Percentiles rank a stretch among this genome's conserved stretches.
These are phyloP conservation scores for Penicillium silybi DNA, from an alignment of 495 filamentous ascomycete genomes.

Conservation along the genomic window DNA sequence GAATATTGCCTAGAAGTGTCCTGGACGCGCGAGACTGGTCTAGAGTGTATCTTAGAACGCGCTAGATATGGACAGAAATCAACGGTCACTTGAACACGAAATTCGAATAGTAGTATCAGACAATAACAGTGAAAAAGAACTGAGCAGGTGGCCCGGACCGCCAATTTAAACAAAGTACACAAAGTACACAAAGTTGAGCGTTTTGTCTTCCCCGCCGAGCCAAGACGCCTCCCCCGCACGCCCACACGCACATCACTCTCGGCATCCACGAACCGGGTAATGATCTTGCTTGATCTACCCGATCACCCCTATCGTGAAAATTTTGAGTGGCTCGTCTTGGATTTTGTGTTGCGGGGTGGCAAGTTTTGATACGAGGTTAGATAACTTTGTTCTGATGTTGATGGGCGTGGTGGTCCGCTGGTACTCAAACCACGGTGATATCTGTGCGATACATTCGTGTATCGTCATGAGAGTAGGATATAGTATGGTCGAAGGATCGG, in stretches of 20 bases:
- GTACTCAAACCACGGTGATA: neutral
- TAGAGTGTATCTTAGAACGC: neutral
- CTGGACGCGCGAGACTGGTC: neutral
- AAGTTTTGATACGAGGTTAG: slow-evolving; percentile 8
- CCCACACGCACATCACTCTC: slow-evolving; percentile 7
- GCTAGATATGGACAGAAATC: neutral
- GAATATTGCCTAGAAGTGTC: neutral
- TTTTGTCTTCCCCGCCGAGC: slow-evolving; percentile 9
- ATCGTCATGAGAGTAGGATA: neutral
- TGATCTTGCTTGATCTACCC: slow-evolving; percentile 16
- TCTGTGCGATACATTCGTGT: neutral
- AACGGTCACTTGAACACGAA: neutral
- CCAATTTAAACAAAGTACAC: neutral
- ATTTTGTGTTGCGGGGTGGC: neutral
- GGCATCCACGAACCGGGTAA: slow-evolving; percentile 16
- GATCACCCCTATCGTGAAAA: neutral
- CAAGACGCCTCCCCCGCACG: slow-evolving; percentile 19
- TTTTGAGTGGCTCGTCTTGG: slow-evolving; percentile 6
- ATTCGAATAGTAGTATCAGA: neutral
- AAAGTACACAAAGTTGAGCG: neutral
- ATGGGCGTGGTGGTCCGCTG: neutral
- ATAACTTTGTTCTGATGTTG: slow-evolving; percentile 8
- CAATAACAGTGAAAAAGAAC: neutral
- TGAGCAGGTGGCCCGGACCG: neutral
- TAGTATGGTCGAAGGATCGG: neutral